A percentile compares a stretch with the other conserved stretches of the same genome.
Evolutionary conservation across 2,329 filamentous ascomycete genomes (phyloP).

Genomic region (Penicillium olsonii): DNA sequence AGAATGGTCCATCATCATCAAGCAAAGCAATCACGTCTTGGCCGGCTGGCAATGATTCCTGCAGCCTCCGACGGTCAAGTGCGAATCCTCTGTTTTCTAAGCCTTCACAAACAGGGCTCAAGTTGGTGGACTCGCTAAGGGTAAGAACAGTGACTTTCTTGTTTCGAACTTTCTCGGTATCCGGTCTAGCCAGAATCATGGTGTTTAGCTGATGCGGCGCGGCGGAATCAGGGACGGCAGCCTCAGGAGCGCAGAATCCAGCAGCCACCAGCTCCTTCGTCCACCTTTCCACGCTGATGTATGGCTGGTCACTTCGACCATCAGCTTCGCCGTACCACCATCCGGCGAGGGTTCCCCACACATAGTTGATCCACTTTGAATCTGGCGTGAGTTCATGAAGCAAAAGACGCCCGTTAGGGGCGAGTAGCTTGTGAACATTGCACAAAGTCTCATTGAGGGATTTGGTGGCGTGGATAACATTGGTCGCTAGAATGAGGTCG

Average conservation of each 20-base stretch:
- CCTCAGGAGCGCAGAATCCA: slow-evolving; percentile 16
- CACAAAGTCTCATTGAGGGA: slow-evolving; percentile 24
- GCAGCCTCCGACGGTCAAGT: slow-evolving; percentile 1
- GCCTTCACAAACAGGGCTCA: no score
- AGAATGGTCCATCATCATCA: slow-evolving; percentile 14
- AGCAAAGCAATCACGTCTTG: slow-evolving; percentile 17
- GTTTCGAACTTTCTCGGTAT: no score
- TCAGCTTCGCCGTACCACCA: slow-evolving; percentile 41
- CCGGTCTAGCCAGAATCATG: slow-evolving; percentile 10
- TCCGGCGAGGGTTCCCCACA: slow-evolving; percentile 40
- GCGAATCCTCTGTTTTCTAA: slow-evolving; percentile 5
- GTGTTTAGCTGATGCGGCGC: slow-evolving; percentile 11
- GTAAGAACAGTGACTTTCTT: no score
- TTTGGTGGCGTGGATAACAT: slow-evolving; percentile 29
- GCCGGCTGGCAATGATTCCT: neutral
- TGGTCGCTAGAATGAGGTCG: slow-evolving; percentile 38
- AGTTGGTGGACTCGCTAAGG: no score
- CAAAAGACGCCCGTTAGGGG: slow-evolving; percentile 50
- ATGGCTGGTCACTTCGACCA: slow-evolving; percentile 19
- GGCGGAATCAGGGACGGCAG: slow-evolving; percentile 5
- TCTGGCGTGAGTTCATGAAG: slow-evolving; percentile 42
- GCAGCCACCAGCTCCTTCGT: slow-evolving; percentile 17
- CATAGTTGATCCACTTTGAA: slow-evolving; percentile 19
- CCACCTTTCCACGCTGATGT: slow-evolving; percentile 20
- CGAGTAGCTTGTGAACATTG: slow-evolving; percentile 31